These are phyloP conservation scores for Clavaria fumosa DNA, from an alignment of 768 basidiomycete species.

Conservation along the genomic window DNA sequence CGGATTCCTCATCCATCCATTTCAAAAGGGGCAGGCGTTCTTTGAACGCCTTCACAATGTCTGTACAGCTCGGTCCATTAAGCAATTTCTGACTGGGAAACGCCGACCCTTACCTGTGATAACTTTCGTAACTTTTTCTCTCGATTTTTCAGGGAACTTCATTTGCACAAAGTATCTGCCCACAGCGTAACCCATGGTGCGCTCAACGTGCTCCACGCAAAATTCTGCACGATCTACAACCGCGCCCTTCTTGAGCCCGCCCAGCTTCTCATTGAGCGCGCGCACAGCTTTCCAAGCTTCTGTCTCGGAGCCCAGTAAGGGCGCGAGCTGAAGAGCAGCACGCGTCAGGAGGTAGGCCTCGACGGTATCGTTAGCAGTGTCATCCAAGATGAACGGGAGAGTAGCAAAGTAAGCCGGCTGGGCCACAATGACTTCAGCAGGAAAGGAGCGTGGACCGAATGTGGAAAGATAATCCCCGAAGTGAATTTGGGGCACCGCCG, in stretches of 20 bases:
- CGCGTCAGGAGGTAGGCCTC: conserved; percentile 83
- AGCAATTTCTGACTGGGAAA: neutral
- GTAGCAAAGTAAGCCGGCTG: conserved; percentile 62
- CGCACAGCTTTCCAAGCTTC: conserved; percentile 67
- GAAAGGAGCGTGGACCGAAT: conserved; percentile 66
- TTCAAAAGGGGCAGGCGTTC: conserved; percentile 51
- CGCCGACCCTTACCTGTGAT: conserved; percentile 41
- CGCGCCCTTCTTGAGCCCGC: conserved; percentile 78
- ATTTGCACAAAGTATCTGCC: conserved; percentile 82
- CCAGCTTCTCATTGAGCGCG: conserved; percentile 52
- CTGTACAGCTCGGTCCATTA: conserved; percentile 21
- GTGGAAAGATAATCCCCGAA: conserved; percentile 79
- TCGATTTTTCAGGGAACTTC: conserved; percentile 67
- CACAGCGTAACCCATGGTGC: conserved; percentile 71
- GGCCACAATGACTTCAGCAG: conserved; percentile 63
- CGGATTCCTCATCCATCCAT: conserved; percentile 87
- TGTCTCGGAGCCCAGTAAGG: conserved; percentile 58
- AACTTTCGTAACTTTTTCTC: conserved; percentile 64
- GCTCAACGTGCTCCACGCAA: conserved; percentile 61
- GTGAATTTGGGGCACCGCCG: conserved; percentile 57
- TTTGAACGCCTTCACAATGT: conserved; percentile 76
- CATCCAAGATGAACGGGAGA: conserved; percentile 51
- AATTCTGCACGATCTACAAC: conserved; percentile 72
- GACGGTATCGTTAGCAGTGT: conserved; percentile 52
- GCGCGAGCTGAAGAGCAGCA: conserved; percentile 50